These are phyloP conservation scores for Crithidia bombi DNA, from an alignment of 208 protist genomes.

Conservation along the genomic window DNA sequence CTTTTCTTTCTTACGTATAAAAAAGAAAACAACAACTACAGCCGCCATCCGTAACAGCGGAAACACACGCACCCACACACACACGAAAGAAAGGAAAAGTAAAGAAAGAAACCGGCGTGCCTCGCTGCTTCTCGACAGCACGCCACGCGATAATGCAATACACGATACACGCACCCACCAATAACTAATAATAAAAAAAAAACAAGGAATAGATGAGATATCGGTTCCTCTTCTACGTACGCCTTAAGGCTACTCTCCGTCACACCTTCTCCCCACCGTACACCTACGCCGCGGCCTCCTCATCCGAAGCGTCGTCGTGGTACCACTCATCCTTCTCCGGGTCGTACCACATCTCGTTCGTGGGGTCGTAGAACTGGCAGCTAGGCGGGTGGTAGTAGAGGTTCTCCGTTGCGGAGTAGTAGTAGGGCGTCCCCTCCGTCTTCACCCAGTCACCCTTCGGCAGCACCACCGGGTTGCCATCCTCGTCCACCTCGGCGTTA, in stretches of 20 bases:
- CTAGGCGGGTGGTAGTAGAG: conserved; percentile 91
- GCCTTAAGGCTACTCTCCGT: not conserved
- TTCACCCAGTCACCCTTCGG: conserved; percentile 82
- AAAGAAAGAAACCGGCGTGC: not conserved
- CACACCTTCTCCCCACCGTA: not conserved
- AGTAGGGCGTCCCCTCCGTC: conserved; percentile 87
- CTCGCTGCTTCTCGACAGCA: not conserved
- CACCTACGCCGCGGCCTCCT: conserved; percentile 22
- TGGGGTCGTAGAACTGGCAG: conserved; percentile 90
- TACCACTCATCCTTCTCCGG: conserved; percentile 91
- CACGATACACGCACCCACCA: conserved; percentile 8
- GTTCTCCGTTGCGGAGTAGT: conserved; percentile 87
- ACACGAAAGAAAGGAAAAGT: not conserved
- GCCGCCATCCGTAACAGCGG: not conserved
- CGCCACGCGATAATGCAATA: conserved; percentile 1
- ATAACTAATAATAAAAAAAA: conserved; percentile 6
- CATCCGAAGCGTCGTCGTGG: conserved; percentile 52
- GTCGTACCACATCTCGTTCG: conserved; percentile 92
- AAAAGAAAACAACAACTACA: not conserved
- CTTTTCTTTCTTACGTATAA: conserved; percentile 6
- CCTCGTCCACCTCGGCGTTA: conserved; percentile 44
- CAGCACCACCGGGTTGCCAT: conserved; percentile 64
- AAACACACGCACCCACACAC: not conserved
- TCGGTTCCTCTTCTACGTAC: not conserved
- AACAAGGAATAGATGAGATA: not conserved